Conservation (phyloP, 768 basidiomycete genomes). For the Boletus subparvulus region DNA sequence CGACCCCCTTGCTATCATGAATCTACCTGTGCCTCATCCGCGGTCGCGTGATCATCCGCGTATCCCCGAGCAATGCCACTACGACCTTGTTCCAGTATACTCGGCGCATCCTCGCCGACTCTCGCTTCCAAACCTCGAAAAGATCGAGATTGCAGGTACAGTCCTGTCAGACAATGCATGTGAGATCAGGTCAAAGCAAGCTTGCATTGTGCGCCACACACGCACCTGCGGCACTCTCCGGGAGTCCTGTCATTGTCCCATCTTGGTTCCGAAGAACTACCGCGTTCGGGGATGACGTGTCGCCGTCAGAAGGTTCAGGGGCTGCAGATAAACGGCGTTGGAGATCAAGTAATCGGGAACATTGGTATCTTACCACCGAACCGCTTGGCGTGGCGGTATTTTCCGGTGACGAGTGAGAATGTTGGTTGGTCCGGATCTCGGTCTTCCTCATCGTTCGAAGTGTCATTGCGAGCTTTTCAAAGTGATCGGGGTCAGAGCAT, state of each 20-base stretch:
- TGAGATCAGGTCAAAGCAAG: constrained; percentile 1
- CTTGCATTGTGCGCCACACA: constrained; percentile 31
- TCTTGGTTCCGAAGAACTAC: constrained; percentile 67
- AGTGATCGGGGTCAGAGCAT: neutral
- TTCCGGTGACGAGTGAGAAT: constrained; percentile 86
- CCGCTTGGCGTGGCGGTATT: constrained; percentile 73
- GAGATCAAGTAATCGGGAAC: neutral
- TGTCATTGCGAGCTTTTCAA: constrained; percentile 4
- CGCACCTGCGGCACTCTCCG: constrained; percentile 68
- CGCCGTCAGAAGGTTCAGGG: constrained; percentile 15
- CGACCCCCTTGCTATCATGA: too few relatives aligned
- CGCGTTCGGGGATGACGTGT: constrained; percentile 35
- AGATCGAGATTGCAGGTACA: constrained; percentile 67
- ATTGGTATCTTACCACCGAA: constrained; percentile 45
- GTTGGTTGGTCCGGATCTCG: constrained; percentile 69
- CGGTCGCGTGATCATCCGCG: constrained; percentile 44
- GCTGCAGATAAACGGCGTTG: neutral
- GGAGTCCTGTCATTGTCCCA: constrained; percentile 49
- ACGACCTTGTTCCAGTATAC: constrained; percentile 83
- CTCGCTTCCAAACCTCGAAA: constrained; percentile 83
- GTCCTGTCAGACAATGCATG: constrained; percentile 43
- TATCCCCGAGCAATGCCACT: constrained; percentile 91
- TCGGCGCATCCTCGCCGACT: constrained; percentile 75
- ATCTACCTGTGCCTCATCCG: neutral
- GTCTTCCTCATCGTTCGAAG: constrained; percentile 33